phyloP scores from a whole-genome alignment of 345 rosid genomes.

The Gossypium mustelinum region DNA sequence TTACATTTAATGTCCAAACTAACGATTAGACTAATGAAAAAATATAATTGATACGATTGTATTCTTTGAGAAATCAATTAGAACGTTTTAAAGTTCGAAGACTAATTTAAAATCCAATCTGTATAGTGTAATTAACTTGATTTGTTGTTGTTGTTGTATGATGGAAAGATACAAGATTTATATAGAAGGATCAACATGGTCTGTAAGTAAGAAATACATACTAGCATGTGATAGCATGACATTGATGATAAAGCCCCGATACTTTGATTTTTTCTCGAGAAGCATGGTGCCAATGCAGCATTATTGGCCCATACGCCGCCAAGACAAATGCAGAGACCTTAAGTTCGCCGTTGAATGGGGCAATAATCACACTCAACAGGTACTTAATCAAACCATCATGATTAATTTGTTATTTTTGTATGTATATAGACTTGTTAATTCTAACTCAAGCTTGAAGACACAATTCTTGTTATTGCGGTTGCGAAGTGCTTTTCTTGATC shows the following conservation, averaged over 20 bases:
- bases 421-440: background rate
- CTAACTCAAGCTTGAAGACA: background rate
- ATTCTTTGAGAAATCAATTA: too few species aligned
- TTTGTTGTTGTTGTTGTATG: too few species aligned
- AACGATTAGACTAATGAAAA: too few species aligned
- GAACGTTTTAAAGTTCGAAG: too few species aligned
- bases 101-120: too few species aligned
- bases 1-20: too few species aligned
- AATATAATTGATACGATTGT: too few species aligned
- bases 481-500: too few species aligned
- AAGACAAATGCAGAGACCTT: slow-evolving; percentile 21
- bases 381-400: background rate
- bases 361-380: slow-evolving; percentile 25
- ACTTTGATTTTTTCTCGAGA: slow-evolving; percentile 34
- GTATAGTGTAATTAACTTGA: too few species aligned
- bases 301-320: slow-evolving; percentile 37
- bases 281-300: slow-evolving; percentile 34
- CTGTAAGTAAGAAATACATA: slow-evolving; percentile 42
- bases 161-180: slow-evolving; percentile 32
- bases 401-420: background rate
- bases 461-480: background rate
- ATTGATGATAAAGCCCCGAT: slow-evolving; percentile 21
- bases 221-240: slow-evolving; percentile 38
- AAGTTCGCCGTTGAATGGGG: slow-evolving; percentile 43
- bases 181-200: slow-evolving; percentile 38